These are phyloP conservation scores for Aristolochia californica DNA, from an alignment of 164 flowering plant species.

Conservation along the genomic window DNA sequence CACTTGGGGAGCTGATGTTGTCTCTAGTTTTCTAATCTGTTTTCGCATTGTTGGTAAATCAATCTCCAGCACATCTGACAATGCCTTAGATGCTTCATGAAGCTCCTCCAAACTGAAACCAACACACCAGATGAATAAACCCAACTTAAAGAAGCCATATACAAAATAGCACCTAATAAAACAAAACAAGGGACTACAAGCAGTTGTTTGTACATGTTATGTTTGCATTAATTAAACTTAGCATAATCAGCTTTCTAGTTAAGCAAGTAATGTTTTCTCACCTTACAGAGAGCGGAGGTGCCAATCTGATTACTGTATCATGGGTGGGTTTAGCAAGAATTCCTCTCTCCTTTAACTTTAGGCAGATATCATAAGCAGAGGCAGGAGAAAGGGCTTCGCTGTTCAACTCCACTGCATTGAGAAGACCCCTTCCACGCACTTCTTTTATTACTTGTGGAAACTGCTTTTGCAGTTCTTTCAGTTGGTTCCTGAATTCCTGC, in stretches of 20 bases:
- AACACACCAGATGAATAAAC: neutral
- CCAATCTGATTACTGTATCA: constrained; percentile 69
- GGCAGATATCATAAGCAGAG: constrained; percentile 83
- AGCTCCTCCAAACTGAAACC: constrained; percentile 71
- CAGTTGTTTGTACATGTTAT: neutral
- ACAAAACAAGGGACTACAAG: neutral
- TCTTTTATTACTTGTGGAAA: constrained; percentile 66
- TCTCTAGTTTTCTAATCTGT: constrained; percentile 31
- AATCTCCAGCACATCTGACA: constrained; percentile 54
- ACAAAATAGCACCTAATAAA: neutral
- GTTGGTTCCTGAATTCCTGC: constrained; percentile 50
- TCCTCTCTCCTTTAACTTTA: constrained; percentile 86
- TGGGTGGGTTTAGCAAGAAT: constrained; percentile 97
- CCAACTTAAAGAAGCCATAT: neutral
- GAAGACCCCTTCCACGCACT: constrained; percentile 87
- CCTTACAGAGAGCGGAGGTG: constrained; percentile 96
- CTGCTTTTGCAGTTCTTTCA: constrained; percentile 45
- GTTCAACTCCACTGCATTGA: constrained; percentile 86
- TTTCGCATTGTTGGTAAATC: constrained; percentile 68
- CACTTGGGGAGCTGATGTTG: constrained; percentile 3
- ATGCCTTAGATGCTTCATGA: constrained; percentile 61
- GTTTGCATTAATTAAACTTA: neutral
- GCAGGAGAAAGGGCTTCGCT: constrained; percentile 44
- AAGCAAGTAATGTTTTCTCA: constrained; percentile 8
- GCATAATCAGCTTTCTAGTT: neutral